Base-by-base conservation (phyloP, 2,329 filamentous ascomycete species). In the Botrytis hyacinthi region DNA sequence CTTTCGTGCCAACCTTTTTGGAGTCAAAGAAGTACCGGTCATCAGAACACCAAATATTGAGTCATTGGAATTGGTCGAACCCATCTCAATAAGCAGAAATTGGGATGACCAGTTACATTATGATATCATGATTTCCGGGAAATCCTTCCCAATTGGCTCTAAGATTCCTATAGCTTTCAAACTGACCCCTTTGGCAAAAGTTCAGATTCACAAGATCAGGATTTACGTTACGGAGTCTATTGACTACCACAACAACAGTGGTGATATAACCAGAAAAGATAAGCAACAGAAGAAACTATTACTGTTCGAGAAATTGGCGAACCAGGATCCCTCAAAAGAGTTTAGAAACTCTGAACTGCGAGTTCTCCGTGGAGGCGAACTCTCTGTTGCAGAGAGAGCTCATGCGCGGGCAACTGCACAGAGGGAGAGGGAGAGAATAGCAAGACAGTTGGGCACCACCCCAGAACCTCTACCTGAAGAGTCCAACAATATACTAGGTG, bases 51-150 rank as follows among this genome's bases (percentile, higher is more conserved):
- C 91, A 0, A 86, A 90, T 1, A 90, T 93, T 82, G 88, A 90
- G 12, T 93, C 91, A 5, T 80, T 93, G 68, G 91, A 93, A 80
- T 87, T 92, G 76, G 89, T 92, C 22, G 91, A 93, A 77, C 91
- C 91, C 0, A 93, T 93, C 78, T 91, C 91, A 14, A 93, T 93
- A 77, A 92, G 90, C 74, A 85, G 91, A 60, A 92, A 90, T 73
- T 93, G 91, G 91, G 91, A 93, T 79, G 91, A 93, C 76, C 91
- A 93, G 79, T 83, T 93, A 42, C 91, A 92, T 78, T 93, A 93
- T 79, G 91, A 93, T 78, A 93, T 93, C 77, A 90, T 93, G 76
- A 93, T 93, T 44, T 93, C 91, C 7, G 91, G 91, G 46, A 93
- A 93, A 85, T 92, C 91, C 0, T 93, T 93, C 77, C 91, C 91